phyloP scores from a whole-genome alignment of 495 filamentous ascomycete species.

The Aspergillus ellipticus region DNA sequence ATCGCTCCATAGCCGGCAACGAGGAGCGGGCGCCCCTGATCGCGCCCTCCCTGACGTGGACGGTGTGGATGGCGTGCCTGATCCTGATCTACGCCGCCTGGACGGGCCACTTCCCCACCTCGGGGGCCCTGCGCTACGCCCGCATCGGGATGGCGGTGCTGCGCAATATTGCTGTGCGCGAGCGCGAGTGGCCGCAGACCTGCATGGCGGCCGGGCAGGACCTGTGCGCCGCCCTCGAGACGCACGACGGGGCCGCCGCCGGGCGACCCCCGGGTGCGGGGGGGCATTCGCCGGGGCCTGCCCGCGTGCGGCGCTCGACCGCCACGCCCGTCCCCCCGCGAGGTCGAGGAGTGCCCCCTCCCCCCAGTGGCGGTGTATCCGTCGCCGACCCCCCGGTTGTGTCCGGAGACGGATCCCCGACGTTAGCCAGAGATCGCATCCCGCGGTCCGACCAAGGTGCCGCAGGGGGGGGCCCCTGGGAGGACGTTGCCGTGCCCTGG shows the following conservation, averaged over 20 bases:
- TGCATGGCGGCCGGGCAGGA: conserved; percentile 41
- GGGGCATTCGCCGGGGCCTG: too few species aligned
- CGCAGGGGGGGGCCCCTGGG: too few species aligned
- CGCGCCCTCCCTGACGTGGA: conserved; percentile 48
- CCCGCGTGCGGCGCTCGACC: too few species aligned
- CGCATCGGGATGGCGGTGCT: conserved; percentile 30
- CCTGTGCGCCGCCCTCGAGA: conserved; percentile 32
- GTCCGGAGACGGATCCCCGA: too few species aligned
- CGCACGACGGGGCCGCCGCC: conserved; percentile 7
- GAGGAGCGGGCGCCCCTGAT: conserved; percentile 24
- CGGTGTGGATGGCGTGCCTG: conserved; percentile 48
- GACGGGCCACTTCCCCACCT: conserved; percentile 31
- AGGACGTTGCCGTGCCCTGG: too few species aligned
- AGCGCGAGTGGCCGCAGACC: conserved; percentile 38
- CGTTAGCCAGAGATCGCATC: too few species aligned
- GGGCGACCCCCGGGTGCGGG: neutral
- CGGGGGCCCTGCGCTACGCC: conserved; percentile 25
- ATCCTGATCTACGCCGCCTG: conserved; percentile 45
- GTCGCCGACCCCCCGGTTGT: too few species aligned
- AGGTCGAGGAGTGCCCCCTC: too few species aligned
- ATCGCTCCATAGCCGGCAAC: conserved; percentile 1
- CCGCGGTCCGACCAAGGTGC: too few species aligned
- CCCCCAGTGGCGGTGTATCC: too few species aligned
- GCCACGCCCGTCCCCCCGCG: too few species aligned
- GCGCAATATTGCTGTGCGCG: conserved; percentile 33